Evolutionary conservation across 805 yeast genomes (phyloP), one percentile per base, ranked within the genome.

Genomic region (Candida sphagnicola): DNA sequence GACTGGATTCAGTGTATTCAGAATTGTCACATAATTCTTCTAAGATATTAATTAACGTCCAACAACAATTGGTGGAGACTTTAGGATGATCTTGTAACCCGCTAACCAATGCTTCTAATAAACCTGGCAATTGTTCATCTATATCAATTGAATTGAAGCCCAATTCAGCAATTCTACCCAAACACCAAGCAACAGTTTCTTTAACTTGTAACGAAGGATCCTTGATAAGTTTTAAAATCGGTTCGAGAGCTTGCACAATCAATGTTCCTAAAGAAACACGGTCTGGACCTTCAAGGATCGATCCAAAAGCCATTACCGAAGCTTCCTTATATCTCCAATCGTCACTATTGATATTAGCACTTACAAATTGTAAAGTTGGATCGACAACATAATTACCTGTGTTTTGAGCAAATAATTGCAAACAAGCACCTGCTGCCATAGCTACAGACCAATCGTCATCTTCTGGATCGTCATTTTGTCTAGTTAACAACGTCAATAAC

Each of bases 221-320:
- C 29, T 65, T 69, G 67, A 90, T 87, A 57, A 91, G 72, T 12
- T 60, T 58, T 40, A 90, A 69, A 40, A 93, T 83, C 15, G 96
- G 88, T 24, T 76, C 77, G 45, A 93, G 70, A 2, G 98, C 97
- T 67, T 86, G 91, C 24, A 75, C 78, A 45, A 91, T 82, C 38
- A 89, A 73, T 5, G 65, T 62, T 36, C 77, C 77, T 52, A 88
- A 70, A 53, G 83, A 82, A 2, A 74, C 78, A 38, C 78, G 75
- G 46, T 85, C 90, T 21, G 96, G 96, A 15, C 99, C 99, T 51
- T 89, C 98, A 51, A 93, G 73, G 43, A 93, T 87, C 10, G 97
- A 89, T 24, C 99, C 99, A 59, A 93, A 93, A 0, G 99, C 97
- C 99, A 93, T 93, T 4, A 93, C 96, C 2, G 98, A 95, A 18